phyloP scores from a whole-genome alignment of 2,329 filamentous ascomycete genomes.

The Tolypocladium album region DNA sequence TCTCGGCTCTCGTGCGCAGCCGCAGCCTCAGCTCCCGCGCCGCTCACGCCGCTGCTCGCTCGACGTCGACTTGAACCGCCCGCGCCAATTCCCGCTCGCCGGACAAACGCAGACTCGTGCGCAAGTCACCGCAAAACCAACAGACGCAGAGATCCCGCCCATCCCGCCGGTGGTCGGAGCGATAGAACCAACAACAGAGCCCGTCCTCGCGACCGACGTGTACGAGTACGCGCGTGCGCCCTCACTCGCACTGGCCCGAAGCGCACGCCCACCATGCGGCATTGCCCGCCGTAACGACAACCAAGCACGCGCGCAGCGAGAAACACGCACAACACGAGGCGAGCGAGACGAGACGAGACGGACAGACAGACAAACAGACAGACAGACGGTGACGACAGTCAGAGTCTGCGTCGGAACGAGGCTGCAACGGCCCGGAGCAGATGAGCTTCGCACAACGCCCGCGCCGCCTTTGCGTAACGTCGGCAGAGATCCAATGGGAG shows the following conservation, averaged over 20 bases:
- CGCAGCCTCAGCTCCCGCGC: neutral
- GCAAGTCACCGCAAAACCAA: neutral
- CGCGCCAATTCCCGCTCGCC: neutral
- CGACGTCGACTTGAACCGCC: neutral
- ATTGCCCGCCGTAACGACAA: neutral
- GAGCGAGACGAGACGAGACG: neutral
- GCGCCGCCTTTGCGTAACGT: slow-evolving; percentile 5
- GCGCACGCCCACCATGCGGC: neutral
- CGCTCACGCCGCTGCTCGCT: neutral
- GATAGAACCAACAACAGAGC: neutral
- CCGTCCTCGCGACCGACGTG: neutral
- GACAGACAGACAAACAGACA: no score
- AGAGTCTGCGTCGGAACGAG: neutral
- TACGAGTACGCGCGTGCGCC: neutral
- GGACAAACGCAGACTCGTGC: neutral
- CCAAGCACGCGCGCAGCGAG: neutral
- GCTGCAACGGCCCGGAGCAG: slow-evolving; percentile 4
- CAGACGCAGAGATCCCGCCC: neutral
- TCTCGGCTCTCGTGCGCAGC: neutral
- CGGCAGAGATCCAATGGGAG: slow-evolving; percentile 20
- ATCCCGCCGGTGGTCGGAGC: neutral
- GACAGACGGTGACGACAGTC: neutral
- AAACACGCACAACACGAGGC: neutral
- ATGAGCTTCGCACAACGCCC: neutral
- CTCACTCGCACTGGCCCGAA: neutral